phyloP scores from a whole-genome alignment of 352 stramenopile genomes.

The Pythium monospermum region DNA sequence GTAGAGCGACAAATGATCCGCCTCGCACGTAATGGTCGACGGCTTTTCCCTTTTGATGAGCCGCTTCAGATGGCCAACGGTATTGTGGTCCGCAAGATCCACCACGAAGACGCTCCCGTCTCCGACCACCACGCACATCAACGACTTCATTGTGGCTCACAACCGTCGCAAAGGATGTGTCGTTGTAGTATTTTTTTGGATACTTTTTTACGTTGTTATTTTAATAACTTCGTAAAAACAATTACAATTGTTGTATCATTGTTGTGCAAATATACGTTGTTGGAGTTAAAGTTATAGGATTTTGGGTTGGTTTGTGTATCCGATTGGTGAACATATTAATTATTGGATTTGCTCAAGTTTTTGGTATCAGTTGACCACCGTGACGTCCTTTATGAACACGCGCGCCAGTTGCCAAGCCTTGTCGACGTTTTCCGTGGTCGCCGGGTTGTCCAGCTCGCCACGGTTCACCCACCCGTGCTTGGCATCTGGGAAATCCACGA shows the following conservation, averaged over 20 bases:
- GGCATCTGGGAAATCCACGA: slow-evolving; percentile 41
- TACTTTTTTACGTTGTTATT: no score
- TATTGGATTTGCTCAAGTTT: neutral
- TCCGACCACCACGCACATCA: slow-evolving; percentile 17
- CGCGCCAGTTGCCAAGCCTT: slow-evolving; percentile 29
- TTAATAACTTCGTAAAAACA: no score
- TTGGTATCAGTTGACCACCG: slow-evolving; percentile 1
- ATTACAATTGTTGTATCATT: no score
- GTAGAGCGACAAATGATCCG: slow-evolving; percentile 11
- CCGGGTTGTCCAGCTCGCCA: slow-evolving; percentile 37
- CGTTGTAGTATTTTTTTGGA: no score
- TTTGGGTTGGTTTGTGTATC: no score
- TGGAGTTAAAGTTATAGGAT: no score
- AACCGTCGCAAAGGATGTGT: no score
- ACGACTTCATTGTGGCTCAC: slow-evolving; percentile 9
- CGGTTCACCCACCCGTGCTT: slow-evolving; percentile 59
- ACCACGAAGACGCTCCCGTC: slow-evolving; percentile 10
- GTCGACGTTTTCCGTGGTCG: slow-evolving; percentile 27
- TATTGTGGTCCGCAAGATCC: slow-evolving; percentile 6
- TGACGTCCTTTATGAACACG: slow-evolving; percentile 11
- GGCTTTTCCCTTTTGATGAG: slow-evolving; percentile 11
- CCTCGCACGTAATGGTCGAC: slow-evolving; percentile 8
- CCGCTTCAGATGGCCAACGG: slow-evolving; percentile 6
- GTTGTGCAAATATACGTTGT: no score
- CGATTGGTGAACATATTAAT: no score